Evolutionary conservation across 2,329 filamentous ascomycete genomes (phyloP), one percentile per base, ranked within the genome.

Genomic region (Xylaria arbuscula): DNA sequence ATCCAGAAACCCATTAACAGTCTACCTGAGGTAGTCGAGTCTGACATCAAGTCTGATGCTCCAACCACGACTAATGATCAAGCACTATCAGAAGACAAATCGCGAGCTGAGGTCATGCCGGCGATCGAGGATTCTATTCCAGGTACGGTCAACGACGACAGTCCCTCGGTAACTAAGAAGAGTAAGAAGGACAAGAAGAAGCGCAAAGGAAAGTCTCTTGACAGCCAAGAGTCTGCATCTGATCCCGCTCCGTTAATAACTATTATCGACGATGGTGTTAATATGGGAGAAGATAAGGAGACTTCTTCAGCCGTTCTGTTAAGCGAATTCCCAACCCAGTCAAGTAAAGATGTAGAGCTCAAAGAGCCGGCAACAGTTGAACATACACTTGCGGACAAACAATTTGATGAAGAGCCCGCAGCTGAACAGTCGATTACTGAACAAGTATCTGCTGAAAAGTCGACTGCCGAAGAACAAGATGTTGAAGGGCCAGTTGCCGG

Each of bases 181-280:
- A 73, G 67, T 61, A 79, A 79, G 63, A 76, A 77, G 45, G 72
- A 72, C 32, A 73, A 73, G 55, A 75, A 73, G 67, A 73, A 76
- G 62, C 69, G 69, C 17, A 72, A 75, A 55, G 70, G 59, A n/a
- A 73, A 74, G 48, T 57, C 54, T 24, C 66, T 72, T 42, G 69
- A 73, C 40, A 56, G 11, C n/a, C 60, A 72, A 36, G 72, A 74
- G 54, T 63, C 69, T 45, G 32, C 62, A 24, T 58, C 67, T 9
- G 69, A 64, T 55, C 45, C 66, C 34, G 50, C 53, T 28, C 62
- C 58, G 11, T 64, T 69, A 1, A 15, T 62, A 38, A 51, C 68
- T 17, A 70, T 65, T 22, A 22, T 22, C 8, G 54, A 56, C 7
- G 19, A 55, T 19, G 32, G 7, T 3, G 19, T 24, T 48, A 19